phyloP scores from a whole-genome alignment of 2,329 filamentous ascomycete species.

The Colletotrichum sp. region DNA sequence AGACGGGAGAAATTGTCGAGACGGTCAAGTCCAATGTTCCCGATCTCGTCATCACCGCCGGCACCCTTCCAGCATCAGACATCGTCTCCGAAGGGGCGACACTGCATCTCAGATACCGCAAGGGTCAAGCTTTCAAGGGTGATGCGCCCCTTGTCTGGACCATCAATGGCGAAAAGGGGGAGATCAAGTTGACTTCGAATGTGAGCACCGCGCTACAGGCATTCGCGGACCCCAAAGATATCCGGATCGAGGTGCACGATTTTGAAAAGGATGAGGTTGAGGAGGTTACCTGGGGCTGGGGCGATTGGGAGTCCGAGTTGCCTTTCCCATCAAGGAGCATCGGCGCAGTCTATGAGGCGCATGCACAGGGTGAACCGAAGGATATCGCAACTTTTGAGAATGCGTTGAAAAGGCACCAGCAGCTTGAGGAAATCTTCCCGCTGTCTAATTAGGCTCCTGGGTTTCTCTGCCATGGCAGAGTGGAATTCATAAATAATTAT shows the following conservation, averaged over 20 bases:
- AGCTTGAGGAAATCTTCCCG: background rate
- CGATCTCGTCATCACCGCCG: slow-evolving; percentile 36
- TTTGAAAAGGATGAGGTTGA: slow-evolving; percentile 49
- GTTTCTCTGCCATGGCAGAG: rapidly evolving
- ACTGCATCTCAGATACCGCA: slow-evolving; percentile 48
- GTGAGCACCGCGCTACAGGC: slow-evolving; percentile 27
- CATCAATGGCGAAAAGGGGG: slow-evolving; percentile 57
- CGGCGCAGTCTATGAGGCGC: slow-evolving; percentile 61
- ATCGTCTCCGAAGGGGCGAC: slow-evolving; percentile 38
- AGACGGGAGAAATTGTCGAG: background rate
- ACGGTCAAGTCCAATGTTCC: slow-evolving; percentile 26
- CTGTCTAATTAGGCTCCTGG: background rate
- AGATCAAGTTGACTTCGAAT: slow-evolving; percentile 35
- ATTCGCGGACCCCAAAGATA: slow-evolving; percentile 37
- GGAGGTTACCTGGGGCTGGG: slow-evolving; percentile 47
- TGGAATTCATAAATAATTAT: rapidly evolving
- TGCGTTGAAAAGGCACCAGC: slow-evolving; percentile 5
- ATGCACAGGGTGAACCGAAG: slow-evolving; percentile 33
- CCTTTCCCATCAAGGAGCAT: slow-evolving; percentile 52
- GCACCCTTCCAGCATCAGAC: slow-evolving; percentile 34
- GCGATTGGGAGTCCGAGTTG: slow-evolving; percentile 51
- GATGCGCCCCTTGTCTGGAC: slow-evolving; percentile 52
- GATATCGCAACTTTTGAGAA: slow-evolving; percentile 8
- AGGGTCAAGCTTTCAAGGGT: slow-evolving; percentile 53
- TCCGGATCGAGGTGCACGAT: slow-evolving; percentile 57